phyloP scores from a whole-genome alignment of 140 eudicot genomes.

The Stevia rebaudiana region DNA sequence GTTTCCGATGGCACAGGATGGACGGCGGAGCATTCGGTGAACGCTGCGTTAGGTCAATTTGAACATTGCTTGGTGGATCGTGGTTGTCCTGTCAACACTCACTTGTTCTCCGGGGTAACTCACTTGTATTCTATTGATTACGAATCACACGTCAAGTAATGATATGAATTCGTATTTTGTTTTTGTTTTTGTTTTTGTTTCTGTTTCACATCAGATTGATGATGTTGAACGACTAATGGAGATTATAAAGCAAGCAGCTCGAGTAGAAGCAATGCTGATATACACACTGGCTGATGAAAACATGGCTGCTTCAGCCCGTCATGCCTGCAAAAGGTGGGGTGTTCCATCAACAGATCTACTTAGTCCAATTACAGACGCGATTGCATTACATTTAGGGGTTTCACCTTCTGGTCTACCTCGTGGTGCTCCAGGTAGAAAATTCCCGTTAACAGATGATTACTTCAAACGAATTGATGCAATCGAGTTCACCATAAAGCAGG shows the following conservation, averaged over 20 bases:
- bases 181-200: no score
- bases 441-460: constrained; percentile 62
- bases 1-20: constrained; percentile 98
- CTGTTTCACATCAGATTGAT: constrained; percentile 38
- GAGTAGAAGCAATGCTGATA: constrained; percentile 76
- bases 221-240: constrained; percentile 70
- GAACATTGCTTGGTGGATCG: constrained; percentile 82
- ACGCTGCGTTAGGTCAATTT: constrained; percentile 85
- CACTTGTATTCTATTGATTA: background rate
- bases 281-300: constrained; percentile 90
- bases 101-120: constrained; percentile 84
- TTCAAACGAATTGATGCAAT: constrained; percentile 79
- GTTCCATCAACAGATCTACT: constrained; percentile 67
- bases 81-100: constrained; percentile 76
- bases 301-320: constrained; percentile 70
- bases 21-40: constrained; percentile 90
- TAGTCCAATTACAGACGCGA: constrained; percentile 80
- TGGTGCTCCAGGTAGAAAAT: constrained; percentile 75
- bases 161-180: no score
- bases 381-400: constrained; percentile 76
- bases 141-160: no score
- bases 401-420: constrained; percentile 90
- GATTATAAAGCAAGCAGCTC: constrained; percentile 81
- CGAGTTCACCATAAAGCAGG: constrained; percentile 93
- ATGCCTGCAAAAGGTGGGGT: constrained; percentile 90